phyloP scores from a whole-genome alignment of 768 basidiomycete species.

The Amanita rimosa region DNA sequence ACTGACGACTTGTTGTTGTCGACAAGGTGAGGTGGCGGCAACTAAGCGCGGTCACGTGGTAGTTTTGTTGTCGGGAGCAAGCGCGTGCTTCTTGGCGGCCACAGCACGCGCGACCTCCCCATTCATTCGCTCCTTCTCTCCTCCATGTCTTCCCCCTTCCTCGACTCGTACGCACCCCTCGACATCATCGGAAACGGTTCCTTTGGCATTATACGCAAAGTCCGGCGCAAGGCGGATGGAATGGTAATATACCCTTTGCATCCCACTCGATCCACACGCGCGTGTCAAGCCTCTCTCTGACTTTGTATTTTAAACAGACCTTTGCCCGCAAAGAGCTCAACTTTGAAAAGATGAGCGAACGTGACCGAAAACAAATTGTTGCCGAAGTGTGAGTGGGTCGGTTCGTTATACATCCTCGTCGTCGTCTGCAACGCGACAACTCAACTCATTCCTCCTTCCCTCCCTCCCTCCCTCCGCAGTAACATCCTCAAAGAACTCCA shows the following conservation, averaged over 20 bases:
- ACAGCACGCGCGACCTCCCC: background rate
- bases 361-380: constrained; percentile 93
- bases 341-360: constrained; percentile 93
- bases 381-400: constrained; percentile 98
- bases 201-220: constrained; percentile 97
- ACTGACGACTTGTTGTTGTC: too few species aligned
- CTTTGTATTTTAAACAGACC: constrained; percentile 31
- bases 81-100: background rate
- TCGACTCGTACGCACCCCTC: constrained; percentile 77
- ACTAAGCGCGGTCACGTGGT: too few species aligned
- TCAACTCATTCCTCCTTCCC: background rate
- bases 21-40: too few species aligned
- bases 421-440: too few species aligned
- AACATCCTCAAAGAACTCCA: constrained; percentile 94
- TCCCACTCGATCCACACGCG: background rate
- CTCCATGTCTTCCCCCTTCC: constrained; percentile 22
- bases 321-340: constrained; percentile 94
- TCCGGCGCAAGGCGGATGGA: constrained; percentile 75
- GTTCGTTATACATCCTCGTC: too few species aligned
- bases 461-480: constrained; percentile 25
- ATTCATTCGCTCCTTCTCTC: background rate
- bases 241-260: constrained; percentile 45
- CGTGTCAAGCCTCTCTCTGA: background rate
- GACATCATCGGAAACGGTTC: constrained; percentile 95
- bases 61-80: too few species aligned